Evolutionary conservation across 169 alveolate species (phyloP), one percentile per base, ranked within the genome.

Genomic region (Toxoplasma gondii): DNA sequence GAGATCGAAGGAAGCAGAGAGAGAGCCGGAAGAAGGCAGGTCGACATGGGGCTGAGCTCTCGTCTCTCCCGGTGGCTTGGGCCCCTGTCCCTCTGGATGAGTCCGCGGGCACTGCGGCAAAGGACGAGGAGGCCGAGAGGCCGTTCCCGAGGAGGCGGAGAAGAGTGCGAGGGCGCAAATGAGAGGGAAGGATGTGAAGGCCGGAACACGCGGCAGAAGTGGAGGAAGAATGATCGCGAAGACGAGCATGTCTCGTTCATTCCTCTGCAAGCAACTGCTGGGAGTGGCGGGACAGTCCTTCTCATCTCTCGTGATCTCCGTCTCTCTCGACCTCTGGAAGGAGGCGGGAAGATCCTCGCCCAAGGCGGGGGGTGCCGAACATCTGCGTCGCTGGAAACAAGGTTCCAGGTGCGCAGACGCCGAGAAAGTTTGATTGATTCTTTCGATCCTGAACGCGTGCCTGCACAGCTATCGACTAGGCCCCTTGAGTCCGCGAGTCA

Each of bases 351-450:
- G 91, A 39, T 91, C 69, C n/a, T 53, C 0, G 94, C 94, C 27
- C 82, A 80, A 53, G 94, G 94, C 41, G 94, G 94, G 1, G 94
- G 94, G 91, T 91, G 94, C 83, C 86, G 39, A 1, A 29, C 86
- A 9, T 10, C 39, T 17, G 86, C 29, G 74, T 64, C 74, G n/a
- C 31, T 64, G 74, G 74, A 64, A 19, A 27, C 31, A 31, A 16
- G 74, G 74, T 64, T 64, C 17, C 49, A 31, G 45, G 88, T 36
- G 53, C 80, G n/a, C 88, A 70, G 80, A 74, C 67, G 24, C 5
- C 54, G 64, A 45, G 88, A 82, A 45, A 39, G 54, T 43, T 53
- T 39, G 34, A 27, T 67, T 82, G 80, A 45, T 78, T 43, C 49
- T 19, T 84, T 86, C 22, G 93, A 29, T 34, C 88, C 69, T 31